Percentiles rank a stretch among this genome's conserved stretches.
phyloP scores from a whole-genome alignment of 495 filamentous ascomycete genomes.

The Aspergillus homomorphus region DNA sequence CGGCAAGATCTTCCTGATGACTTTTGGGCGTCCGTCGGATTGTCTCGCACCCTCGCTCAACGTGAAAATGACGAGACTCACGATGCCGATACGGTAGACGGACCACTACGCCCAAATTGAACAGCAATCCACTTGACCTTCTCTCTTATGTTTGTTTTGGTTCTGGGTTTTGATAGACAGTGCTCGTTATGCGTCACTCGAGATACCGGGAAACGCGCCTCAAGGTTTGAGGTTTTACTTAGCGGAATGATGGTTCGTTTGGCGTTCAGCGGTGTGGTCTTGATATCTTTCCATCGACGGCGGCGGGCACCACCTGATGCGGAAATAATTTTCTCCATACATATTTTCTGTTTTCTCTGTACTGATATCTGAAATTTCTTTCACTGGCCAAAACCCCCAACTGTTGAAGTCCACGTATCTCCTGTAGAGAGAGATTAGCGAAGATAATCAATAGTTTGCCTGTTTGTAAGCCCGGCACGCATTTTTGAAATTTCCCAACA shows the following conservation, averaged over 20 bases:
- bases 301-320: neutral
- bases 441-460: neutral
- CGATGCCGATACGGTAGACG: conserved; percentile 23
- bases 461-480: neutral
- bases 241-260: conserved; percentile 15
- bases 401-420: neutral
- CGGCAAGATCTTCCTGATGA: conserved; percentile 71
- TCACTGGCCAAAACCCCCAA: neutral
- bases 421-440: neutral
- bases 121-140: conserved; percentile 7
- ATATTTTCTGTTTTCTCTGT: neutral
- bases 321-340: neutral
- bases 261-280: conserved; percentile 12
- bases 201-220: neutral
- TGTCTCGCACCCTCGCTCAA: conserved; percentile 53
- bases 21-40: conserved; percentile 72
- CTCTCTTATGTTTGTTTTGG: conserved; percentile 13
- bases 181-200: conserved; percentile 8
- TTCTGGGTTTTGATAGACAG: conserved; percentile 9
- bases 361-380: neutral
- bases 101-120: conserved; percentile 15
- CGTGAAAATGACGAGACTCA: conserved; percentile 25
- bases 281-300: conserved; percentile 1
- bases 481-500: neutral
- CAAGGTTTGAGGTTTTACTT: neutral